Evolutionary conservation across 371 early-diverging fungal species (phyloP).

Genomic region (Scutellospora calospora): DNA sequence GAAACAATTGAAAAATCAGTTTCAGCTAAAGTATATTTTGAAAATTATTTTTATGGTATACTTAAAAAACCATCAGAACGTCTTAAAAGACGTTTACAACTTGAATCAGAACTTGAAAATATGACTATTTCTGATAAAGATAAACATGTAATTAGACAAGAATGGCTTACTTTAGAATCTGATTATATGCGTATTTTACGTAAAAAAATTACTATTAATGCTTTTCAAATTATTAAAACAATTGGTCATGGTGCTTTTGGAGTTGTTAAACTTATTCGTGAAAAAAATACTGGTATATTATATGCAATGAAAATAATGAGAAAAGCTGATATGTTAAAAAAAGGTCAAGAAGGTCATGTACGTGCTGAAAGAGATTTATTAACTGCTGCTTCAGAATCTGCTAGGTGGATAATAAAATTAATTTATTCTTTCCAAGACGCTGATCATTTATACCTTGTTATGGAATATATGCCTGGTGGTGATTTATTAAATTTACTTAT

Average conservation of each 20-base stretch:
- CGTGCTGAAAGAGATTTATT: slow-evolving; percentile 86
- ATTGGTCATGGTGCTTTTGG: slow-evolving; percentile 88
- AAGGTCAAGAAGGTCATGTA: slow-evolving; percentile 74
- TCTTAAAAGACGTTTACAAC: slow-evolving; percentile 53
- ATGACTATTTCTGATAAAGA: slow-evolving; percentile 58
- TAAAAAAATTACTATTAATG: slow-evolving; percentile 67
- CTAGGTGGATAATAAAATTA: slow-evolving; percentile 75
- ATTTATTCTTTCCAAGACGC: slow-evolving; percentile 76
- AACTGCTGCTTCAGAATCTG: slow-evolving; percentile 61
- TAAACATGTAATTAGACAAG: slow-evolving; percentile 54
- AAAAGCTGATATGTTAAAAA: slow-evolving; percentile 77
- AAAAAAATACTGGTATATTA: slow-evolving; percentile 77
- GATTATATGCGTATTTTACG: slow-evolving; percentile 60
- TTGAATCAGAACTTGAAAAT: slow-evolving; percentile 60
- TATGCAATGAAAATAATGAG: slow-evolving; percentile 90
- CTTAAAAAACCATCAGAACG: slow-evolving; percentile 57
- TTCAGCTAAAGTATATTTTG: slow-evolving; percentile 69
- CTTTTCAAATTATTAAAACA: slow-evolving; percentile 80
- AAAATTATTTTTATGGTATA: slow-evolving; percentile 67
- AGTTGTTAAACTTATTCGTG: slow-evolving; percentile 81
- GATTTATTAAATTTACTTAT: slow-evolving; percentile 77
- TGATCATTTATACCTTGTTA: slow-evolving; percentile 73
- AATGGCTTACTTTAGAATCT: slow-evolving; percentile 60
- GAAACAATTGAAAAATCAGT: slow-evolving; percentile 64
- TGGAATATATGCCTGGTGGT: slow-evolving; percentile 86